These are phyloP conservation scores for Spergularia marina DNA, from an alignment of 148 eudicot species.

Conservation along the genomic window DNA sequence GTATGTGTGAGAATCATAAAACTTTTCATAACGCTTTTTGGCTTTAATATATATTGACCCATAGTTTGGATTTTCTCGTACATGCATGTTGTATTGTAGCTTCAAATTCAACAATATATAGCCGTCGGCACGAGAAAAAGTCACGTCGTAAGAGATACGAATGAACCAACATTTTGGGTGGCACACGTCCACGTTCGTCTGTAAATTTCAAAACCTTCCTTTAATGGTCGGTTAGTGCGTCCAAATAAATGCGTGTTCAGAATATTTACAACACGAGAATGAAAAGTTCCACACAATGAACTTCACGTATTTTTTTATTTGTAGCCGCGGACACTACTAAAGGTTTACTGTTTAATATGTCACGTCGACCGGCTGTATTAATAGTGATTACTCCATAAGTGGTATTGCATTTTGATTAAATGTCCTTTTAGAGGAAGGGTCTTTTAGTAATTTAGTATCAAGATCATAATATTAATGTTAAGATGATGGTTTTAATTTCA, in stretches of 20 bases:
- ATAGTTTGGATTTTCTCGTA: slow-evolving; percentile 10
- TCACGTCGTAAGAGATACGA: not conserved
- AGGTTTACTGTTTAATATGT: too few relatives aligned
- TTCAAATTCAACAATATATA: not conserved
- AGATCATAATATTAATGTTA: too few relatives aligned
- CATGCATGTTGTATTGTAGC: not conserved
- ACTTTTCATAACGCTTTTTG: not conserved
- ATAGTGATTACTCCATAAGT: too few relatives aligned
- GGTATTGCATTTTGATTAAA: too few relatives aligned
- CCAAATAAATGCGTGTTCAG: not conserved
- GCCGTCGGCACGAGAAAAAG: slow-evolving; percentile 13
- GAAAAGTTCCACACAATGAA: not conserved
- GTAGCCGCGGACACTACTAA: too few relatives aligned
- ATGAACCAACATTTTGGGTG: not conserved
- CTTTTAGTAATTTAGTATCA: too few relatives aligned
- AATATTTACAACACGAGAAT: not conserved
- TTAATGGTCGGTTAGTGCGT: not conserved
- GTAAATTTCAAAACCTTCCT: not conserved
- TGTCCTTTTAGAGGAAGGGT: too few relatives aligned
- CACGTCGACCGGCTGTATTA: too few relatives aligned
- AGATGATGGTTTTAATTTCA: too few relatives aligned
- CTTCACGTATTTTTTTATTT: too few relatives aligned
- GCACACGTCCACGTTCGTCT: too few relatives aligned
- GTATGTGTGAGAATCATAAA: not conserved
- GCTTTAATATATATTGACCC: slow-evolving; percentile 3